phyloP scores from a whole-genome alignment of 2,329 filamentous ascomycete species.

The Albophoma yamanashiensis region DNA sequence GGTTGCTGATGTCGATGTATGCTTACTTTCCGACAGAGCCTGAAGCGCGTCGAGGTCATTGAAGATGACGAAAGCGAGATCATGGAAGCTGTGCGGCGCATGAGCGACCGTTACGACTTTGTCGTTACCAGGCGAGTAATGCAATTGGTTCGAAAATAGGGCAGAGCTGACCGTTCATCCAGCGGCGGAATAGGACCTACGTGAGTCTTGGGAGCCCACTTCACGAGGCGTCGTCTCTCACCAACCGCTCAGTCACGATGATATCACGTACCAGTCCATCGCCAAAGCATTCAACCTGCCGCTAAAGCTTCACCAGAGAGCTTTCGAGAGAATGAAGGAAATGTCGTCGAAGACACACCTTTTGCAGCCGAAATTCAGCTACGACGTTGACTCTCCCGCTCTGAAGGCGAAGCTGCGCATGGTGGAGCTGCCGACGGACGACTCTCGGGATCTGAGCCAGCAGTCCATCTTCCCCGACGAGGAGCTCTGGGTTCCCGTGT shows the following conservation, averaged over 20 bases:
- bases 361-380: slow-evolving; percentile 66
- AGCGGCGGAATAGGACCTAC: slow-evolving; percentile 92
- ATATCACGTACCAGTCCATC: slow-evolving; percentile 93
- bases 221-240: neutral
- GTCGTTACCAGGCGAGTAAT: slow-evolving; percentile 64
- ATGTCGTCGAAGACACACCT: slow-evolving; percentile 67
- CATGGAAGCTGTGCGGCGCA: slow-evolving; percentile 71
- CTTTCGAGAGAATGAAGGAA: slow-evolving; percentile 73
- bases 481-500: slow-evolving; percentile 83
- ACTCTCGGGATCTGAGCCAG: slow-evolving; percentile 48
- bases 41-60: slow-evolving; percentile 88
- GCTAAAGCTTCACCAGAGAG: slow-evolving; percentile 65
- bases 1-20: neutral
- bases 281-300: slow-evolving; percentile 76
- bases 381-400: slow-evolving; percentile 70
- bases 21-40: slow-evolving; percentile 30
- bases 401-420: slow-evolving; percentile 79
- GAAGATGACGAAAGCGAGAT: slow-evolving; percentile 89
- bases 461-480: slow-evolving; percentile 73
- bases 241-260: slow-evolving; percentile 61
- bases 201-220: slow-evolving; percentile 35
- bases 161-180: neutral
- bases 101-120: slow-evolving; percentile 87
- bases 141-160: no score
- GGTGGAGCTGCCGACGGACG: slow-evolving; percentile 75